Percentiles rank a stretch among this genome's conserved stretches.
Conservation (phyloP, 345 rosid genomes). For the Citrus reticulata region DNA sequence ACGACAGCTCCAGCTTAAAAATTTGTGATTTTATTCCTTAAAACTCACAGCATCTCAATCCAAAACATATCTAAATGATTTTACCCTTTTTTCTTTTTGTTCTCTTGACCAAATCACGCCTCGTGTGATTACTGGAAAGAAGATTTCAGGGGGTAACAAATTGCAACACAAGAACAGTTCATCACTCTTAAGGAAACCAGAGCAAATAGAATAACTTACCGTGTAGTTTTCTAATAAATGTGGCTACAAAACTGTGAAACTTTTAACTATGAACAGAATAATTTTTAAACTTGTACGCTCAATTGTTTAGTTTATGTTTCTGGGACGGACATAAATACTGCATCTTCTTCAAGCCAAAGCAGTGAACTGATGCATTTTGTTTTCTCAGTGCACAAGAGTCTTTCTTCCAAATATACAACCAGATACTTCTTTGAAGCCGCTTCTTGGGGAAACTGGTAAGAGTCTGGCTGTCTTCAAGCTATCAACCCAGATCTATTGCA, state of each 20-base stretch:
- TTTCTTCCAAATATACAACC: background rate
- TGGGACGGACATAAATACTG: background rate
- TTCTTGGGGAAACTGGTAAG: too few relatives aligned
- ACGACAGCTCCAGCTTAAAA: too few relatives aligned
- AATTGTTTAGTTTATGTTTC: background rate
- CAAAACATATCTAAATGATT: too few relatives aligned
- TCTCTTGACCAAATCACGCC: too few relatives aligned
- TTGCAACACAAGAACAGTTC: background rate
- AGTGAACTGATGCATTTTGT: background rate
- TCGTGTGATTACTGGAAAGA: background rate
- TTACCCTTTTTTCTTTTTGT: too few relatives aligned
- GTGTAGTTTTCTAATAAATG: background rate
- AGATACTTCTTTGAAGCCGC: background rate
- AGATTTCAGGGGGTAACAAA: background rate
- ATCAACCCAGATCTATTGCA: background rate
- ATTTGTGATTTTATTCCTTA: background rate
- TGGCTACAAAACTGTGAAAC: background rate
- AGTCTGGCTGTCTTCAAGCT: background rate
- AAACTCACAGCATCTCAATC: background rate
- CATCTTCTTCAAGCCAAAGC: background rate
- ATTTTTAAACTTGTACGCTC: background rate
- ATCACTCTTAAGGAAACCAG: background rate
- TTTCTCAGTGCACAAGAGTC: background rate
- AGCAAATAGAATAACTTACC: background rate
- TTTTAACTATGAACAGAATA: background rate